Evolutionary conservation across 73 alveolate species (phyloP).

Genomic region (Tetrahymena elliotti): DNA sequence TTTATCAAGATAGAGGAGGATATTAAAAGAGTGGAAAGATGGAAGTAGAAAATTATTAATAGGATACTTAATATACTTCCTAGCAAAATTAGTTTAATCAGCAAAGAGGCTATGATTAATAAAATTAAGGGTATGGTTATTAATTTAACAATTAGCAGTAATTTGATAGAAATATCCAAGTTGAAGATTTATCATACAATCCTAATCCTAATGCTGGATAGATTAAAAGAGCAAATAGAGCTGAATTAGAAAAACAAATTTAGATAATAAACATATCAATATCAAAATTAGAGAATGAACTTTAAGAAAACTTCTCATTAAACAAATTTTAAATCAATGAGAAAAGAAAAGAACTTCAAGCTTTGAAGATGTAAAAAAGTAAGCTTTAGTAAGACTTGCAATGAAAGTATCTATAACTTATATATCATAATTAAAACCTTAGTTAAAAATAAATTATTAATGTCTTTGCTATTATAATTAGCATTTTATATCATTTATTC

Average conservation of each 20-base stretch:
- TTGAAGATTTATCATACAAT: neutral
- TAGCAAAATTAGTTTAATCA: too few relatives aligned
- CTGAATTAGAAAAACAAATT: neutral
- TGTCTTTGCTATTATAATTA: too few relatives aligned
- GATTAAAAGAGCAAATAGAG: neutral
- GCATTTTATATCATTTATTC: too few relatives aligned
- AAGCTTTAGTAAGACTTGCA: neutral
- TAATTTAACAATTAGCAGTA: neutral
- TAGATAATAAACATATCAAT: neutral
- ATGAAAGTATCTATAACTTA: neutral
- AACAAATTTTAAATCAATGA: slow-evolving; percentile 16
- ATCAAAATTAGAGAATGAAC: slow-evolving; percentile 11
- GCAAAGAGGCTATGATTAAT: neutral
- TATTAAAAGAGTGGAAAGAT: neutral
- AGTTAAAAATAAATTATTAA: too few relatives aligned
- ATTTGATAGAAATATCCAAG: neutral
- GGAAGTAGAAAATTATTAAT: neutral
- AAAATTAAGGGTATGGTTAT: neutral
- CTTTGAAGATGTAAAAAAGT: neutral
- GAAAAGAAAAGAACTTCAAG: slow-evolving; percentile 1
- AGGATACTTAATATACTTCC: neutral
- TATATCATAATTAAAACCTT: too few relatives aligned
- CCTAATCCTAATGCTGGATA: neutral
- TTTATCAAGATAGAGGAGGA: neutral
- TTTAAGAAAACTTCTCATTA: slow-evolving; percentile 21